A percentile compares a stretch with the other conserved stretches of the same genome.
These are phyloP conservation scores for Elongisporangium prolatum DNA, from an alignment of 352 stramenopile species.

Conservation along the genomic window DNA sequence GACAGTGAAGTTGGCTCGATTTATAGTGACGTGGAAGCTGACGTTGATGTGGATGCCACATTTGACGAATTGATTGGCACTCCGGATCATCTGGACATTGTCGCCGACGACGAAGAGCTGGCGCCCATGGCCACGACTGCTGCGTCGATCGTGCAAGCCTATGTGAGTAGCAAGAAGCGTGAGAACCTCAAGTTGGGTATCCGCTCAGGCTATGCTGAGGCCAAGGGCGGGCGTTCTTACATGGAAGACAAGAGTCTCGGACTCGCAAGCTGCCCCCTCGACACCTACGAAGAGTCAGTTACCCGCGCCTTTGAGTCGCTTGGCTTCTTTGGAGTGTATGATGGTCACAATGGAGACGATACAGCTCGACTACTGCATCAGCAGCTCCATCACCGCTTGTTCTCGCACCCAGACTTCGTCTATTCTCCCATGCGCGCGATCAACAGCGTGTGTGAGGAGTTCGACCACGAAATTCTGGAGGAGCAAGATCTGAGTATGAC, in stretches of 20 bases:
- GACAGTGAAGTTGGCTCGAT: constrained; percentile 58
- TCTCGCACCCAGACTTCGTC: constrained; percentile 51
- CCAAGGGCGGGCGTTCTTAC: constrained; percentile 78
- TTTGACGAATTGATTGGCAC: constrained; percentile 80
- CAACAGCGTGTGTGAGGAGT: constrained; percentile 39
- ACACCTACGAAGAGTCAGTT: constrained; percentile 31
- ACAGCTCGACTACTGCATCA: constrained; percentile 75
- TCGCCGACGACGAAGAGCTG: constrained; percentile 54
- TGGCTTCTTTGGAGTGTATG: constrained; percentile 84
- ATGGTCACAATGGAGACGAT: constrained; percentile 84
- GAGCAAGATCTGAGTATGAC: constrained; percentile 67
- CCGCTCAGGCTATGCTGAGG: constrained; percentile 77
- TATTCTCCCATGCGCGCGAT: constrained; percentile 50
- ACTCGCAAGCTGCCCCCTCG: constrained; percentile 41
- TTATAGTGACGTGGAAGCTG: constrained; percentile 79
- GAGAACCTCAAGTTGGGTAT: constrained; percentile 73
- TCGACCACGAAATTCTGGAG: constrained; percentile 77
- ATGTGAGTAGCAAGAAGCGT: constrained; percentile 86
- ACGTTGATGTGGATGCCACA: constrained; percentile 85
- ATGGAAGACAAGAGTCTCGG: constrained; percentile 84
- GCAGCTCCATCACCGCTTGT: constrained; percentile 74
- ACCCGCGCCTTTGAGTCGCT: constrained; percentile 36
- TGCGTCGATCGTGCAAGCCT: constrained; percentile 70
- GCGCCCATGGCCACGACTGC: constrained; percentile 15
- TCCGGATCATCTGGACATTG: constrained; percentile 47